phyloP scores from a whole-genome alignment of 371 early-diverging fungal genomes.

The Cokeromyces recurvatus region DNA sequence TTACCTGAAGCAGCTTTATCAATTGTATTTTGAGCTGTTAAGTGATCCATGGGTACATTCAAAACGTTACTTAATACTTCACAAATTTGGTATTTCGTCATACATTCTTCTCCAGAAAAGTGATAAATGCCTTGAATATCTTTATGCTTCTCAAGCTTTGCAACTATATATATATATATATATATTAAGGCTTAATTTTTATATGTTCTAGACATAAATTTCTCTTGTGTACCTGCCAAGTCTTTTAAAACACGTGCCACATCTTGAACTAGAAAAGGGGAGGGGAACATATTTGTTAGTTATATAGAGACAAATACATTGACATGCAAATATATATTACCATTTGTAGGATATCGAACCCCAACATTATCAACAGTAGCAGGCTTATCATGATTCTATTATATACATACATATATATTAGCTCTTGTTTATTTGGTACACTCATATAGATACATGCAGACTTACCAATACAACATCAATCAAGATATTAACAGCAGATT shows the following conservation, averaged over 20 bases:
- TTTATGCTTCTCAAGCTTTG: slow-evolving; percentile 34
- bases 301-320: too few species aligned
- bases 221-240: slow-evolving; percentile 44
- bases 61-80: slow-evolving; percentile 47
- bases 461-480: slow-evolving; percentile 57
- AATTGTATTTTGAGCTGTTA: slow-evolving; percentile 39
- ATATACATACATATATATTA: neutral
- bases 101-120: slow-evolving; percentile 57
- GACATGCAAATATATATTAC: slow-evolving; percentile 25
- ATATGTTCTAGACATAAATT: too few species aligned
- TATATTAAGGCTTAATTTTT: slow-evolving; percentile 1
- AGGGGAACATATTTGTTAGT: neutral
- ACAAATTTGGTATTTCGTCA: slow-evolving; percentile 81
- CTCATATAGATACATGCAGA: too few species aligned
- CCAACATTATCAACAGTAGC: slow-evolving; percentile 67
- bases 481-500: slow-evolving; percentile 76
- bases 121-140: slow-evolving; percentile 63
- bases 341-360: slow-evolving; percentile 77
- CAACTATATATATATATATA: slow-evolving; percentile 20
- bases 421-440: neutral
- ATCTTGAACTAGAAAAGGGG: slow-evolving; percentile 47
- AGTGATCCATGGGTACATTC: slow-evolving; percentile 46
- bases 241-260: slow-evolving; percentile 65
- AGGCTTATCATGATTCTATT: slow-evolving; percentile 27
- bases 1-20: slow-evolving; percentile 41